Conservation (phyloP, 441 rosid species). For the Eutrema salsugineum region DNA sequence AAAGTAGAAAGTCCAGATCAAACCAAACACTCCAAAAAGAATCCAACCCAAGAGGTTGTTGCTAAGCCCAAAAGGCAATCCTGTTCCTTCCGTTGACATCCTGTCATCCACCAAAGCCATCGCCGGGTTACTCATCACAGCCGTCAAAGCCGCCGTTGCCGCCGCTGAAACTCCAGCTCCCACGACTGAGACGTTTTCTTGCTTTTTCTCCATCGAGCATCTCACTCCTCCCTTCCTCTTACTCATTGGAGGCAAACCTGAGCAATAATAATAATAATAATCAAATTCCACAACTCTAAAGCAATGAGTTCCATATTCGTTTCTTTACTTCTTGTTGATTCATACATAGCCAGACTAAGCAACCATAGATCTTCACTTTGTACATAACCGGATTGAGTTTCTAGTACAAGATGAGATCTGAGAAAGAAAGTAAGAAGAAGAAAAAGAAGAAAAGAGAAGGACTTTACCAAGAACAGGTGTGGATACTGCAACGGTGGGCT, state of each 20-base stretch:
- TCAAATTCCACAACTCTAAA: neutral
- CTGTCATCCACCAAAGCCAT: constrained; percentile 88
- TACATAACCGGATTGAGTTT: neutral
- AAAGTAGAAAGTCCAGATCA: constrained; percentile 76
- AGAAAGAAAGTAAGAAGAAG: neutral
- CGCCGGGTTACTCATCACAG: constrained; percentile 59
- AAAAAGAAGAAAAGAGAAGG: neutral
- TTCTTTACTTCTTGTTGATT: neutral
- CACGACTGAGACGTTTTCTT: constrained; percentile 24
- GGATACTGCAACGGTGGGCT: constrained; percentile 37
- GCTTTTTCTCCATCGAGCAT: constrained; percentile 42
- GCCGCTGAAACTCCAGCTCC: constrained; percentile 43
- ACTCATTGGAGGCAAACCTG: constrained; percentile 63
- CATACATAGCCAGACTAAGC: neutral
- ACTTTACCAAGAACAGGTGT: constrained; percentile 55
- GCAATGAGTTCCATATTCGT: neutral
- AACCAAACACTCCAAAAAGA: constrained; percentile 74
- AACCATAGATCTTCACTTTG: constrained; percentile 16
- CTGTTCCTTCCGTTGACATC: constrained; percentile 83
- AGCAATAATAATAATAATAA: neutral
- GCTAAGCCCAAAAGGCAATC: constrained; percentile 87
- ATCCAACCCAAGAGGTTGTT: constrained; percentile 95
- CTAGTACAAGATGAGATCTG: constrained; percentile 8
- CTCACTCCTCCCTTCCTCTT: constrained; percentile 55
- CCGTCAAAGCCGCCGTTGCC: constrained; percentile 50